Evolutionary conservation across 179 eudicot species (phyloP).

Genomic region (Camellia oleifera): DNA sequence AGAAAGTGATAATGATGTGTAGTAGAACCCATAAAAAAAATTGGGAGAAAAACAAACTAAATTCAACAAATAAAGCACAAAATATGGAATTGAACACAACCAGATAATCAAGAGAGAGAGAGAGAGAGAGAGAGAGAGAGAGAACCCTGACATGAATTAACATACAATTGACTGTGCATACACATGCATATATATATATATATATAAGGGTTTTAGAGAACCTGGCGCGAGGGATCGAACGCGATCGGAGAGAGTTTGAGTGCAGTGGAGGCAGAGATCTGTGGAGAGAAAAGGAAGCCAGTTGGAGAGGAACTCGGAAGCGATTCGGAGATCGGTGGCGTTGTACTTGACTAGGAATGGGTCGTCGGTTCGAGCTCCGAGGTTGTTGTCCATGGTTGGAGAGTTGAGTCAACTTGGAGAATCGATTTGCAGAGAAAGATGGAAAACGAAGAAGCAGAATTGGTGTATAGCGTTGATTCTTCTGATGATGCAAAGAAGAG

Average conservation of each 20-base stretch:
- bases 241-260: slow-evolving; percentile 46
- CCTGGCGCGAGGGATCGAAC: slow-evolving; percentile 57
- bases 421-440: slow-evolving; percentile 4
- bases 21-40: too few relatives aligned
- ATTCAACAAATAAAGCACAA: background rate
- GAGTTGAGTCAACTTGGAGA: slow-evolving; percentile 21
- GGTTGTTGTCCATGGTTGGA: slow-evolving; percentile 29
- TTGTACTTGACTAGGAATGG: slow-evolving; percentile 54
- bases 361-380: slow-evolving; percentile 26
- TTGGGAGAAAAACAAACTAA: background rate
- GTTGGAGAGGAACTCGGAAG: slow-evolving; percentile 69
- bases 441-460: background rate
- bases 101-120: background rate
- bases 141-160: background rate
- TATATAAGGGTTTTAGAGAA: background rate
- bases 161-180: background rate
- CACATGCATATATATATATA: background rate
- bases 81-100: background rate
- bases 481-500: background rate
- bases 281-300: slow-evolving; percentile 79
- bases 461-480: background rate
- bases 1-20: too few relatives aligned
- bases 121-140: background rate
- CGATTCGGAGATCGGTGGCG: slow-evolving; percentile 60
- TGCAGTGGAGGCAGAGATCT: slow-evolving; percentile 62